Percentiles rank a stretch among this genome's conserved stretches.
Evolutionary conservation across 805 yeast species (phyloP).

Genomic region (Pachysolen tannophilus): DNA sequence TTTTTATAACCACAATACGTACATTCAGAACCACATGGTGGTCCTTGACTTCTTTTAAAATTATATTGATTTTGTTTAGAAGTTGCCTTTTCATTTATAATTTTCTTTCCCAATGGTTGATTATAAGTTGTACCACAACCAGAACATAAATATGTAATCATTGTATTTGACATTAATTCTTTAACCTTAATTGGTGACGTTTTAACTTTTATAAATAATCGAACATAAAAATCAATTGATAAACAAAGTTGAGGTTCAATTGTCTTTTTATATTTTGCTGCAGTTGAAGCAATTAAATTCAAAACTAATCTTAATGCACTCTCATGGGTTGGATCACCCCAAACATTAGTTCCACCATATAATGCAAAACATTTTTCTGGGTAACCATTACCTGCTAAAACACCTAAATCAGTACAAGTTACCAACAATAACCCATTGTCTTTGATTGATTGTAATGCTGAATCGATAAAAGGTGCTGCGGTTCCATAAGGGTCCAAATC

Average conservation of each 20-base stretch:
- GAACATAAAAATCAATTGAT: slow-evolving; percentile 87
- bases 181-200: slow-evolving; percentile 80
- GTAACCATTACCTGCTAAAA: slow-evolving; percentile 90
- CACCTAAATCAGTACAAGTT: slow-evolving; percentile 95
- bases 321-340: slow-evolving; percentile 86
- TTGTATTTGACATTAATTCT: slow-evolving; percentile 65
- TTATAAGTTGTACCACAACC: slow-evolving; percentile 72
- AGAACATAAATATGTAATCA: slow-evolving; percentile 74
- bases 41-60: slow-evolving; percentile 60
- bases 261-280: slow-evolving; percentile 81
- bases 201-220: slow-evolving; percentile 73
- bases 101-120: slow-evolving; percentile 69
- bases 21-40: slow-evolving; percentile 55
- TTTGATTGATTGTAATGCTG: slow-evolving; percentile 76
- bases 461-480: slow-evolving; percentile 91
- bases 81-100: slow-evolving; percentile 20
- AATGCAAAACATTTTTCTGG: slow-evolving; percentile 95
- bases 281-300: slow-evolving; percentile 66
- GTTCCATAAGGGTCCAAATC: slow-evolving; percentile 98
- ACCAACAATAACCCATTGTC: slow-evolving; percentile 83
- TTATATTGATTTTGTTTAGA: slow-evolving; percentile 23
- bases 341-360: slow-evolving; percentile 88
- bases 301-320: slow-evolving; percentile 83
- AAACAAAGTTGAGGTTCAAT: slow-evolving; percentile 83
- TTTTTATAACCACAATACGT: slow-evolving; percentile 58